Conservation (phyloP, 345 rosid species). For the Hypericum androsaemum region DNA sequence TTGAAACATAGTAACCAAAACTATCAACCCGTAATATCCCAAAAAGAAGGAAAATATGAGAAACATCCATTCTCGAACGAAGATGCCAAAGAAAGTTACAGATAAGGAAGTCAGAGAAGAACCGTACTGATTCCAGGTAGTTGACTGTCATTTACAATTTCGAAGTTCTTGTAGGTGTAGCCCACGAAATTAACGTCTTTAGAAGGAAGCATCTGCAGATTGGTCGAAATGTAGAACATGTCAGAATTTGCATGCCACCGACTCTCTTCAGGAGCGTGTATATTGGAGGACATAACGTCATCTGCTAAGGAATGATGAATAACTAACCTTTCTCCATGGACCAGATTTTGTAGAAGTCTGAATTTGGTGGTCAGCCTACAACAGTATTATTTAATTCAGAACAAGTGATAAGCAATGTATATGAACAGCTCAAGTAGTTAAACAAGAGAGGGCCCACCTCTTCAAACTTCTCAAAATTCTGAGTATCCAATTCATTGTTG, state of each 20-base stretch:
- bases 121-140: constrained; percentile 24
- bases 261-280: not conserved
- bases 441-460: constrained; percentile 5
- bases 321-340: constrained; percentile 32
- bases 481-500: constrained; percentile 7
- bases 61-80: too few species aligned
- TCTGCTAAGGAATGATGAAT: not conserved
- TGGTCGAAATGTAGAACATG: not conserved
- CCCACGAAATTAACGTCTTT: constrained; percentile 29
- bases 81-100: too few species aligned
- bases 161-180: constrained; percentile 29
- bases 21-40: too few species aligned
- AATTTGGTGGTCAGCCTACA: constrained; percentile 22
- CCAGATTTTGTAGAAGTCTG: constrained; percentile 21
- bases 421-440: not conserved
- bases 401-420: not conserved
- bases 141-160: constrained; percentile 24
- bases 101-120: not conserved
- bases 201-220: constrained; percentile 18
- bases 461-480: constrained; percentile 4
- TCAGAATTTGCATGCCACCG: not conserved
- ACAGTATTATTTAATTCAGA: constrained; percentile 2
- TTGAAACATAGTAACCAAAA: too few species aligned
- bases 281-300: not conserved
- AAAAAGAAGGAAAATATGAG: too few species aligned